Evolutionary conservation across 2,329 filamentous ascomycete species (phyloP).

Genomic region (Colletotrichum sp.): DNA sequence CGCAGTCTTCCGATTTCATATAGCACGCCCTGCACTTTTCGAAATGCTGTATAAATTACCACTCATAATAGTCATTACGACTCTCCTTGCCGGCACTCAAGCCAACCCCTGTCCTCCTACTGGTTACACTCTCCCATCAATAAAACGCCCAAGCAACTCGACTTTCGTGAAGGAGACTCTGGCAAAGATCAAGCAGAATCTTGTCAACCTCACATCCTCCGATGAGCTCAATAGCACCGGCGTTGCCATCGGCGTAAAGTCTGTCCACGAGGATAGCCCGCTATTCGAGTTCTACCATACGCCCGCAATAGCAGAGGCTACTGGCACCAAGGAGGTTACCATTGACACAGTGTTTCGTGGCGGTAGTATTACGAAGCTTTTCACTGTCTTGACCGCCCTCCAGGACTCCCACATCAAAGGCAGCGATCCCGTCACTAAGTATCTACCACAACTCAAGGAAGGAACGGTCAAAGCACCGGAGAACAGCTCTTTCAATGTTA

Average conservation of each 20-base stretch:
- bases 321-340: conserved; percentile 31
- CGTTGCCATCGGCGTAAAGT: conserved; percentile 44
- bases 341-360: conserved; percentile 47
- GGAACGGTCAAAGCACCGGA: not conserved
- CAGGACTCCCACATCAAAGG: conserved; percentile 28
- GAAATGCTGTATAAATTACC: not conserved
- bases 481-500: not conserved
- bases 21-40: not conserved
- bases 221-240: conserved; percentile 33
- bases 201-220: conserved; percentile 8
- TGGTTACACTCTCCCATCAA: not conserved
- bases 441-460: conserved; percentile 16
- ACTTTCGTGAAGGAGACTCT: not conserved
- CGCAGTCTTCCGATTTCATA: not conserved
- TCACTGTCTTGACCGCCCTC: conserved; percentile 40
- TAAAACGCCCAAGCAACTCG: not conserved
- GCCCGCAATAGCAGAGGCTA: conserved; percentile 27
- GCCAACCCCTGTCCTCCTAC: conserved; percentile 1
- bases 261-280: conserved; percentile 41
- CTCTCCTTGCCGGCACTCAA: not conserved
- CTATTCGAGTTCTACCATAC: conserved; percentile 48
- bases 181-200: not conserved
- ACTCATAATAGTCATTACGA: not conserved
- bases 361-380: conserved; percentile 46
- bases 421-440: conserved; percentile 33